A percentile compares a stretch with the other conserved stretches of the same genome.
Conservation (phyloP, 495 filamentous ascomycete species). For the Trichodelitschia bisporula region DNA sequence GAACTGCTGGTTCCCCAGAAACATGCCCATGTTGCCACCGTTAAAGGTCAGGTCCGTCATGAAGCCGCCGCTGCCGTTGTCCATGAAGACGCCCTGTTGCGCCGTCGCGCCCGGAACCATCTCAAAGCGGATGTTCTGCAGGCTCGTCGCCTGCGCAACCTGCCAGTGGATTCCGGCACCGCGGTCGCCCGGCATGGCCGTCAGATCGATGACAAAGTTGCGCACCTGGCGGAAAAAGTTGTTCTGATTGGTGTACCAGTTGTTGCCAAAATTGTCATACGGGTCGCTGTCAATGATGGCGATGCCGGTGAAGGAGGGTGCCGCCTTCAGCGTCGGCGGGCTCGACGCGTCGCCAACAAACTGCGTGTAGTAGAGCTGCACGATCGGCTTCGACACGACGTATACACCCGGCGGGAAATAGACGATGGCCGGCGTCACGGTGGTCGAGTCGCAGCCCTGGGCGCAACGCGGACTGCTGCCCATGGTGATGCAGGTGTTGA, state of each 20-base stretch:
- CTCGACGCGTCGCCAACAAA: slow-evolving; percentile 39
- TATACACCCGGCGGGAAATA: slow-evolving; percentile 40
- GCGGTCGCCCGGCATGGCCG: slow-evolving; percentile 30
- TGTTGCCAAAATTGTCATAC: slow-evolving; percentile 35
- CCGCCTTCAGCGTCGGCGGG: slow-evolving; percentile 55
- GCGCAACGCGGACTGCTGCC: slow-evolving; percentile 28
- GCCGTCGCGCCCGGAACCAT: slow-evolving; percentile 16
- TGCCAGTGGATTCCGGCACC: slow-evolving; percentile 85
- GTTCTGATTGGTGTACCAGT: slow-evolving; percentile 87
- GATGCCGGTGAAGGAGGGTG: slow-evolving; percentile 51
- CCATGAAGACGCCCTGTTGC: slow-evolving; percentile 40
- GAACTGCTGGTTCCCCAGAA: slow-evolving; percentile 30
- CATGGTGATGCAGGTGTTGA: slow-evolving; percentile 23
- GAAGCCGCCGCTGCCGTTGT: slow-evolving; percentile 52
- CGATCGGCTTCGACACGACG: slow-evolving; percentile 28
- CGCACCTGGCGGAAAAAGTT: slow-evolving; percentile 96
- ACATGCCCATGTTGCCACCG: slow-evolving; percentile 20
- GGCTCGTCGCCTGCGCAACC: slow-evolving; percentile 76
- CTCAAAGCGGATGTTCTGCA: slow-evolving; percentile 27
- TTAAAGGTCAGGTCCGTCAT: slow-evolving; percentile 22
- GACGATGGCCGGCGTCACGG: slow-evolving; percentile 22
- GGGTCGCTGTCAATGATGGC: slow-evolving; percentile 79
- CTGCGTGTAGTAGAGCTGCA: slow-evolving; percentile 42
- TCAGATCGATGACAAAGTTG: slow-evolving; percentile 81
- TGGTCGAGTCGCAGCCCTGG: slow-evolving; percentile 23